phyloP scores from a whole-genome alignment of 2,329 filamentous ascomycete genomes.

The Xylaria polymorpha region DNA sequence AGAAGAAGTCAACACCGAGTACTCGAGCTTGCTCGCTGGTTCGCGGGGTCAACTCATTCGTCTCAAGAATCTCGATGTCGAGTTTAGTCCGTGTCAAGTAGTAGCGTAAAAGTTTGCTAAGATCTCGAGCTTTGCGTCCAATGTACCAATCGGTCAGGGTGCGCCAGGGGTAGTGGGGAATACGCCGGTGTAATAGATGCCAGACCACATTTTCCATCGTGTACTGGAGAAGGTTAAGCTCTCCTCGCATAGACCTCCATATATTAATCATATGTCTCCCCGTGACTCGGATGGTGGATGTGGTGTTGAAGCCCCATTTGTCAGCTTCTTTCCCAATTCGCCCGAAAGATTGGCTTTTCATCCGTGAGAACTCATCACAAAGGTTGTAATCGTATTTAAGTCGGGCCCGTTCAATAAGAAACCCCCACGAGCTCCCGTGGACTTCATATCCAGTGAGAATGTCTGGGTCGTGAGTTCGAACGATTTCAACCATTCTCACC shows the following conservation, averaged over 20 bases:
- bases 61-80: conserved; percentile 89
- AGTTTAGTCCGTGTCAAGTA: conserved; percentile 80
- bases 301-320: conserved; percentile 93
- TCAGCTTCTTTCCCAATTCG: conserved; percentile 88
- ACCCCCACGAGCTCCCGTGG: conserved; percentile 94
- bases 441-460: conserved; percentile 96
- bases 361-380: conserved; percentile 89
- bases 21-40: conserved; percentile 95
- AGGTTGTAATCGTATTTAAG: conserved; percentile 90
- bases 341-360: conserved; percentile 85
- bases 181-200: conserved; percentile 85
- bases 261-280: conserved; percentile 97
- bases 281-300: conserved; percentile 90
- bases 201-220: conserved; percentile 96
- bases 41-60: conserved; percentile 86
- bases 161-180: conserved; percentile 86
- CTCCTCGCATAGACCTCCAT: conserved; percentile 95
- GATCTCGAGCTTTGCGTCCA: conserved; percentile 73
- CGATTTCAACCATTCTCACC: conserved; percentile 86
- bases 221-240: conserved; percentile 91
- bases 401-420: conserved; percentile 88
- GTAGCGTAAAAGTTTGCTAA: conserved; percentile 81
- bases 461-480: conserved; percentile 86
- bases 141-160: conserved; percentile 86
- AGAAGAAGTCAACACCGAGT: conserved; percentile 95